These are phyloP conservation scores for Psilocybe tampanensis DNA, from an alignment of 768 basidiomycete genomes.

Conservation along the genomic window DNA sequence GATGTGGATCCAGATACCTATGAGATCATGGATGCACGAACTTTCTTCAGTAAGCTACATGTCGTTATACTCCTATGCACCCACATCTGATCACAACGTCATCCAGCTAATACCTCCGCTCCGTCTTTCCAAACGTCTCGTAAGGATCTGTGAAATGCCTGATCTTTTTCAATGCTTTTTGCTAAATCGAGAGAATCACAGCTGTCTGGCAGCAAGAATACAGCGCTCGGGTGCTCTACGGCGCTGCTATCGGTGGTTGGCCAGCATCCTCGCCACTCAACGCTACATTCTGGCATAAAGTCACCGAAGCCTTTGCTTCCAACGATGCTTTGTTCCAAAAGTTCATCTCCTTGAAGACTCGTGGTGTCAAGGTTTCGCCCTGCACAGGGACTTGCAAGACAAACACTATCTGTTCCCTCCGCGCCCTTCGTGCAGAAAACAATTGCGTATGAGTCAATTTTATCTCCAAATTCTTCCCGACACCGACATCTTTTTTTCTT, in stretches of 20 bases:
- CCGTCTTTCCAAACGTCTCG: constrained; percentile 49
- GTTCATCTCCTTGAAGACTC: constrained; percentile 34
- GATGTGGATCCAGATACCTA: constrained; percentile 69
- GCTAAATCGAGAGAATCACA: constrained; percentile 12
- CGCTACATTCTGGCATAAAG: constrained; percentile 61
- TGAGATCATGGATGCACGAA: constrained; percentile 61
- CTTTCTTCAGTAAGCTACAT: constrained; percentile 46
- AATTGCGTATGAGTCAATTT: constrained; percentile 22
- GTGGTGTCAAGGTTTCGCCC: constrained; percentile 15
- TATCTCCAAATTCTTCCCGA: neutral
- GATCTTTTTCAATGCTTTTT: neutral
- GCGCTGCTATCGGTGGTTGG: constrained; percentile 42
- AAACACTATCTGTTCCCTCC: constrained; percentile 22
- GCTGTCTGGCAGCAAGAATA: constrained; percentile 59
- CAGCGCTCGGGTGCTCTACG: constrained; percentile 56
- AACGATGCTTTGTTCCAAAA: constrained; percentile 51
- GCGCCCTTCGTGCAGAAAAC: constrained; percentile 26
- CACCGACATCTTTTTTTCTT: neutral
- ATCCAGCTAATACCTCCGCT: constrained; percentile 41
- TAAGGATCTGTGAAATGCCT: constrained; percentile 24
- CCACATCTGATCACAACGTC: neutral
- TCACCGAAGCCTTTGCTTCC: constrained; percentile 53
- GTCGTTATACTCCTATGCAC: neutral
- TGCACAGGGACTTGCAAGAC: constrained; percentile 26
- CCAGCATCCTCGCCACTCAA: constrained; percentile 40